A percentile compares a stretch with the other conserved stretches of the same genome.
These are phyloP conservation scores for Phytophthora foliorum DNA, from an alignment of 352 stramenopile genomes.

Conservation along the genomic window DNA sequence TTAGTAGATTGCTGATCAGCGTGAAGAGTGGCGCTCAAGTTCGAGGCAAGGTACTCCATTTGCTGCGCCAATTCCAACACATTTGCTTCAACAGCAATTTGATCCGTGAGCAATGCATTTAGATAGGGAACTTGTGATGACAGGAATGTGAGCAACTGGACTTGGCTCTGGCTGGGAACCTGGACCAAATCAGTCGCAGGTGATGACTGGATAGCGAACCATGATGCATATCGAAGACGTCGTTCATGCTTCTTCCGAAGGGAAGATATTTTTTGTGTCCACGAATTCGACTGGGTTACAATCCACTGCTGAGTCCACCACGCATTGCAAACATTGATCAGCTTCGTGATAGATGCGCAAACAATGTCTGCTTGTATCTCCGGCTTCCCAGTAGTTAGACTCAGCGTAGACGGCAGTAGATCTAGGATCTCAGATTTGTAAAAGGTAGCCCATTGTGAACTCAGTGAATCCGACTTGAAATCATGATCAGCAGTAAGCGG, in stretches of 20 bases:
- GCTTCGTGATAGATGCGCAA: constrained; percentile 14
- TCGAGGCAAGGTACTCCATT: constrained; percentile 57
- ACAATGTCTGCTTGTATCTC: constrained; percentile 18
- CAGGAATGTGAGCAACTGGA: constrained; percentile 50
- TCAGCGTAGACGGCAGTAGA: constrained; percentile 44
- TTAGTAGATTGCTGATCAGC: constrained; percentile 7
- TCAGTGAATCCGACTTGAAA: constrained; percentile 10
- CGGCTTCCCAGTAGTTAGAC: constrained; percentile 14
- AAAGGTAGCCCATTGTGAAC: constrained; percentile 41
- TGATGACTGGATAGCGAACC: constrained; percentile 29
- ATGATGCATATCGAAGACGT: constrained; percentile 54
- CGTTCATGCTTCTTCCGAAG: constrained; percentile 35
- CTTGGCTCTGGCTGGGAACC: constrained; percentile 26
- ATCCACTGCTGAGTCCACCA: constrained; percentile 34
- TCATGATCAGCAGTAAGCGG: neutral
- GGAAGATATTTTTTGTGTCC: constrained; percentile 17
- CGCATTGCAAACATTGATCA: constrained; percentile 33
- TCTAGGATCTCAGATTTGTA: constrained; percentile 41
- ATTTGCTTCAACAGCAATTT: constrained; percentile 39
- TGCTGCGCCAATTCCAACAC: constrained; percentile 63
- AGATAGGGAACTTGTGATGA: constrained; percentile 51
- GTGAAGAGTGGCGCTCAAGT: constrained; percentile 18
- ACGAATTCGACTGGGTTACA: constrained; percentile 16
- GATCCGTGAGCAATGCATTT: constrained; percentile 47
- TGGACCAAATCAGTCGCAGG: neutral